Percentiles rank a stretch among this genome's conserved stretches.
Evolutionary conservation across 257 asterid species (phyloP).

Genomic region (Ligustrum vulgare): DNA sequence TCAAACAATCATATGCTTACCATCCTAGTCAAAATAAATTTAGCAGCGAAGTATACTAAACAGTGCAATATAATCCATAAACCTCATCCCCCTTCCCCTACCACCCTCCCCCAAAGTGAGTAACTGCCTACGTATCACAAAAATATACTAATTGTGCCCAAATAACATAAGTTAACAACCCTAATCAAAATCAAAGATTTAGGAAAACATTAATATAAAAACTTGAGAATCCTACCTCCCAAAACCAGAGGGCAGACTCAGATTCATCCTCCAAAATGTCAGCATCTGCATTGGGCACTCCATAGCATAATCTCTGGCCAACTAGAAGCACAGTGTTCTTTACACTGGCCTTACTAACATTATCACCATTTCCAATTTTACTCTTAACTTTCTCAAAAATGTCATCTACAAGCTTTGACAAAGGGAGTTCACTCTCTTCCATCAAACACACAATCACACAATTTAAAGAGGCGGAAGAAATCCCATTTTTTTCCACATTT

Average conservation of each 20-base stretch:
- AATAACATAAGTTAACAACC: neutral
- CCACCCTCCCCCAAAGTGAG: neutral
- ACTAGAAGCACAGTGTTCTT: constrained; percentile 62
- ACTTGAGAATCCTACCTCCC: constrained; percentile 67
- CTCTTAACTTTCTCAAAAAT: constrained; percentile 54
- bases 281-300: constrained; percentile 60
- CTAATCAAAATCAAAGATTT: neutral
- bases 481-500: constrained; percentile 29
- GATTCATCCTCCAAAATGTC: constrained; percentile 86
- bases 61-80: neutral
- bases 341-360: constrained; percentile 57
- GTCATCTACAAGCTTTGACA: constrained; percentile 67
- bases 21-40: neutral
- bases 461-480: constrained; percentile 31
- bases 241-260: constrained; percentile 78
- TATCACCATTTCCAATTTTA: constrained; percentile 35
- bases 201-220: neutral
- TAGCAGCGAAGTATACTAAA: neutral
- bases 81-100: neutral
- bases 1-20: neutral
- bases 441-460: constrained; percentile 59
- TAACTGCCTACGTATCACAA: neutral
- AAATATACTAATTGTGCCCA: neutral
- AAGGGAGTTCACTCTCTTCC: constrained; percentile 79
- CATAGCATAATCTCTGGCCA: constrained; percentile 77